Conservation (phyloP, 2,329 filamentous ascomycete species). For the Zymoseptoria pseudotritici region DNA sequence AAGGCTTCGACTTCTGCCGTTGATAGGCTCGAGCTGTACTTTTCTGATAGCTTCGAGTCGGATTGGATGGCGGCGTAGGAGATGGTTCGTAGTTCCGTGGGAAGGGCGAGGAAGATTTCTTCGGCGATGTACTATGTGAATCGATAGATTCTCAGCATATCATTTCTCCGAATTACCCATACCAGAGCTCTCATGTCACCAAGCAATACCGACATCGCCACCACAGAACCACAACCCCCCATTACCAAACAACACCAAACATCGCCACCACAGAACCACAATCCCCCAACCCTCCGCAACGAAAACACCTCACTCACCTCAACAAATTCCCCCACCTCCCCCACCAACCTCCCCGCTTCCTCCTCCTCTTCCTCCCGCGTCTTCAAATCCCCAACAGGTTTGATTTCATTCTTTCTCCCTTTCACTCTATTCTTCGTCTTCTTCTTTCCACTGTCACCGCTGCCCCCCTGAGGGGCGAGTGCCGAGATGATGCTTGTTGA, state of each 20-base stretch:
- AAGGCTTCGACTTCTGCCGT: constrained; percentile 35
- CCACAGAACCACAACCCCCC: too few species aligned
- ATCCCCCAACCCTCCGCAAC: too few species aligned
- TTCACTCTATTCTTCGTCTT: constrained; percentile 41
- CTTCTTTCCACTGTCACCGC: constrained; percentile 28
- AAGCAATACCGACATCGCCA: too few species aligned
- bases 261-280: too few species aligned
- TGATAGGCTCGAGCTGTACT: constrained; percentile 46
- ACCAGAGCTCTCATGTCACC: too few species aligned
- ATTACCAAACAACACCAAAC: too few species aligned
- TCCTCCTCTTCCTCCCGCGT: constrained; percentile 29
- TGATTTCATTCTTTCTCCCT: constrained; percentile 34
- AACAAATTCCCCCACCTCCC: constrained; percentile 69
- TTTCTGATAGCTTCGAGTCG: constrained; percentile 42
- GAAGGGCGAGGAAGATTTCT: constrained; percentile 61
- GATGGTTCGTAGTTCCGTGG: constrained; percentile 52
- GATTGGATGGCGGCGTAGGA: constrained; percentile 52
- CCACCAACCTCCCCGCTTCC: constrained; percentile 39
- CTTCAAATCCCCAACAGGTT: constrained; percentile 19
- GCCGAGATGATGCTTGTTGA: constrained; percentile 61
- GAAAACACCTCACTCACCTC: too few species aligned
- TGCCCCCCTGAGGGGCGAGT: constrained; percentile 34
- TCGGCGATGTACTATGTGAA: constrained; percentile 56
- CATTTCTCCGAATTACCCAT: too few species aligned
- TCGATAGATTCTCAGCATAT: neutral